Percentiles rank a stretch among this genome's conserved stretches.
These are phyloP conservation scores for Zymoseptoria crescenta DNA, from an alignment of 2,329 filamentous ascomycete genomes.

Conservation along the genomic window DNA sequence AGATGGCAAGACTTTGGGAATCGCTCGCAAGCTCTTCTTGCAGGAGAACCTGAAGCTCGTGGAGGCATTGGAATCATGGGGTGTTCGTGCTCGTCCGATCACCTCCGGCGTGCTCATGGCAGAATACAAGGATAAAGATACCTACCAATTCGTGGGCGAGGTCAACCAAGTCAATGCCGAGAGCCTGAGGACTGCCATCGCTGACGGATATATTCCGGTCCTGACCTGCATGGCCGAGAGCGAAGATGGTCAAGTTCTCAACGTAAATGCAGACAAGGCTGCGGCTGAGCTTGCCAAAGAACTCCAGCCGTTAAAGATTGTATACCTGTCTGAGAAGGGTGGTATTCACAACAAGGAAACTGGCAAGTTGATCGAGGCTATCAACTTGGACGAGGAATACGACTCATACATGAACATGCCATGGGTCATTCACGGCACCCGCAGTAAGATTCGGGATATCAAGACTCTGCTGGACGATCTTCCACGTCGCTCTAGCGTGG, in stretches of 20 bases:
- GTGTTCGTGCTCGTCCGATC: conserved; percentile 80
- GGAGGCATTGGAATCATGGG: conserved; percentile 80
- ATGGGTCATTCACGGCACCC: conserved; percentile 91
- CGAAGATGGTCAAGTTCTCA: conserved; percentile 81
- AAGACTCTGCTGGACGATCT: conserved; percentile 85
- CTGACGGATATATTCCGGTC: conserved; percentile 84
- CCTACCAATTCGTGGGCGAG: conserved; percentile 92
- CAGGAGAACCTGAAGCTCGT: conserved; percentile 92
- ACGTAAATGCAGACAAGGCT: conserved; percentile 96
- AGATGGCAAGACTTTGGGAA: conserved; percentile 84
- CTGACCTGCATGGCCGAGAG: conserved; percentile 96
- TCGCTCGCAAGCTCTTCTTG: conserved; percentile 87
- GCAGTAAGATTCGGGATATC: conserved; percentile 95
- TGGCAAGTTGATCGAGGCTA: conserved; percentile 91
- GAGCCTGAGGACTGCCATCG: conserved; percentile 84
- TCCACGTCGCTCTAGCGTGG: conserved; percentile 85
- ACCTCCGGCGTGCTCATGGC: conserved; percentile 85
- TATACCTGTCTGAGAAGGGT: conserved; percentile 97
- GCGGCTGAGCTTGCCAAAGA: conserved; percentile 85
- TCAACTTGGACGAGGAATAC: conserved; percentile 95
- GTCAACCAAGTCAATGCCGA: conserved; percentile 86
- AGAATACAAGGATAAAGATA: conserved; percentile 92
- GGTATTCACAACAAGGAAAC: conserved; percentile 88
- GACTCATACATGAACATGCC: conserved; percentile 85
- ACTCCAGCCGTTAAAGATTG: conserved; percentile 90